Percentiles rank a stretch among this genome's conserved stretches.
phyloP scores from a whole-genome alignment of 495 filamentous ascomycete species.

The Aspergillus homomorphus region DNA sequence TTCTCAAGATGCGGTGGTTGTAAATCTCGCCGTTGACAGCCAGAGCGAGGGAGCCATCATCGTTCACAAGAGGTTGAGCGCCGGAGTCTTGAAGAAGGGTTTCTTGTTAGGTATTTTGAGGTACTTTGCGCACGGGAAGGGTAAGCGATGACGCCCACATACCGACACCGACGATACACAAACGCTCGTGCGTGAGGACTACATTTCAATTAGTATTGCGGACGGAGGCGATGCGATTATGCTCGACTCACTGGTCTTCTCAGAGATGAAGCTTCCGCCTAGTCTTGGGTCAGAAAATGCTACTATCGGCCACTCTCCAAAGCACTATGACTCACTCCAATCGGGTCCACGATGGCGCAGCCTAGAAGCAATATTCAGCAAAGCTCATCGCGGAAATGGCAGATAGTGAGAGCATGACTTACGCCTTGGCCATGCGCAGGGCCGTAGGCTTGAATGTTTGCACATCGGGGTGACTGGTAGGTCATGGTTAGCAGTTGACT shows the following conservation, averaged over 20 bases:
- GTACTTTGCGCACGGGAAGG: conserved; percentile 5
- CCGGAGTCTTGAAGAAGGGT: conserved; percentile 66
- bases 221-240: conserved; percentile 1
- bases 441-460: conserved; percentile 95
- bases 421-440: conserved; percentile 94
- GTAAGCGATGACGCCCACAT: conserved; percentile 32
- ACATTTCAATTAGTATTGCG: conserved; percentile 29
- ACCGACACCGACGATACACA: conserved; percentile 98
- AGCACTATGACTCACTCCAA: conserved; percentile 76
- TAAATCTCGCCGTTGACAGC: conserved; percentile 99
- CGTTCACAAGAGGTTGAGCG: conserved; percentile 91
- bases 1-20: conserved; percentile 93
- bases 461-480: conserved; percentile 83
- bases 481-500: conserved; percentile 23
- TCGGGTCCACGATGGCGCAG: conserved; percentile 95
- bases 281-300: conserved; percentile 19
- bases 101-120: conserved; percentile 9
- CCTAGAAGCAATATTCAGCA: conserved; percentile 52
- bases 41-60: conserved; percentile 80
- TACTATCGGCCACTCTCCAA: conserved; percentile 5
- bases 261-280: conserved; percentile 86
- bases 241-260: conserved; percentile 75
- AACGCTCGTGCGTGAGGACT: conserved; percentile 96
- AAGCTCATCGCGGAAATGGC: conserved; percentile 19
- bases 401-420: conserved; percentile 36